Evolutionary conservation across 768 basidiomycete species (phyloP), one percentile per base, ranked within the genome.

Genomic region (Amanita rimosa): DNA sequence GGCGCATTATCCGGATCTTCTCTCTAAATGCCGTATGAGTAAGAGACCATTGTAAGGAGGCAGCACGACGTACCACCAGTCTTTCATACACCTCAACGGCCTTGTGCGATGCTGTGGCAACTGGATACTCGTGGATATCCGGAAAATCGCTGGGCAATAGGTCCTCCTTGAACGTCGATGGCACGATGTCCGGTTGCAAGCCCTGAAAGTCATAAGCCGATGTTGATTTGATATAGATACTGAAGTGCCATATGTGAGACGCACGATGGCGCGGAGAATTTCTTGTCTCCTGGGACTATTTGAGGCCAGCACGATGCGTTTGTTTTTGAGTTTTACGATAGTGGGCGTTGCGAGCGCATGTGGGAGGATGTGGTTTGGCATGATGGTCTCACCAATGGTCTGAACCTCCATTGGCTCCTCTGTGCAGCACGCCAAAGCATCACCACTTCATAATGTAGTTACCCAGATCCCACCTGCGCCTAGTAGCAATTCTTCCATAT

Each of bases 291-390:
- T 74, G 1, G 91, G 88, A 56, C 89, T 93, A 49, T 78, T 81
- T 4, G 92, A 95, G 0, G 93, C 93, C 1, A 97, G 72, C 2
- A 96, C 67, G 41, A 97, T 75, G 3, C 87, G 74, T 60, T 91
- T 93, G 17, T 78, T 80, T 34, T 70, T 60, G 1, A 96, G 74
- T 60, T 83, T 87, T 56, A 81, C 69, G 38, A 82, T 67, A 0
- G 70, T 70, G 9, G 81, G 82, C 1, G 78, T 71, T 33, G 70
- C 63, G 10, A 90, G 71, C 1, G 86, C 86, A 58, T 81, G 71
- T 0, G 79, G 63, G 7, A 85, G 76, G 43, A 89, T 70, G 57
- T 79, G 76, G 48, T 68, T 64, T 14, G 67, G 56, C 53, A 63
- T 57, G 51, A 63, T 57, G 51, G 58, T 61, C n/a, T n/a, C n/a